Base-by-base conservation (phyloP, 192 early-diverging fungal genomes). In the Backusella macrospora region DNA sequence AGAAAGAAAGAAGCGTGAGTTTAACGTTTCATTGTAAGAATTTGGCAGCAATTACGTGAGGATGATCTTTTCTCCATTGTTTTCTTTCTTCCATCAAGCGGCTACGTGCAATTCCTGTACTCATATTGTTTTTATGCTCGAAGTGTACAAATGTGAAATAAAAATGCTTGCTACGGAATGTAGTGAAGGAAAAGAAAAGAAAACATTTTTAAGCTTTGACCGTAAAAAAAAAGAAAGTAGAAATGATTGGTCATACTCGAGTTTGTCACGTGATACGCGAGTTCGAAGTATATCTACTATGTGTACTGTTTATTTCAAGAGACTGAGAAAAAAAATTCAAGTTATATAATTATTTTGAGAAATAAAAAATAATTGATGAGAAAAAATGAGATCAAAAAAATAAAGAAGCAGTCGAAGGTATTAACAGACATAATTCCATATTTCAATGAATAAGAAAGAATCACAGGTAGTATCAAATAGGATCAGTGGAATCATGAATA, bases 31-130 rank as follows among this genome's bases (percentile, higher is more conserved):
- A 39, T 42, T 49, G 6, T 23, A n/a, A 43, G n/a, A 45, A 2
- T 65, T 72, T 66, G 34, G 23, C 14, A 43, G 23, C 45, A 72
- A 76, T 71, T 80, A 88, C 86, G 72, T 84, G 83, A 65, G 91
- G 96, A 78, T 97, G 95, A 79, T 97, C 98, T 83, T 96, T 98
- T 73, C 96, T 83, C 98, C 98, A 99, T 82, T 96, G 96, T 80
- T 96, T 97, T 62, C 98, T 85, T 83, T 99, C 98, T 81, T 98
- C 95, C 65, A 79, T 74, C 49, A 79, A 46, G 13, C 78, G 78
- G 15, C 63, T 73, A 26, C 78, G 78, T 6, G 78, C 73, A 68
- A 79, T 79, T 26, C 78, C 78, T 44, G 72, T 37, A 71, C 78
- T 79, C 78, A 79, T 79, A 15, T 44, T 55, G 5, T 55, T 37